These are phyloP conservation scores for Discostella stelligeroides DNA, from an alignment of 108 stramenopile species.

Conservation along the genomic window DNA sequence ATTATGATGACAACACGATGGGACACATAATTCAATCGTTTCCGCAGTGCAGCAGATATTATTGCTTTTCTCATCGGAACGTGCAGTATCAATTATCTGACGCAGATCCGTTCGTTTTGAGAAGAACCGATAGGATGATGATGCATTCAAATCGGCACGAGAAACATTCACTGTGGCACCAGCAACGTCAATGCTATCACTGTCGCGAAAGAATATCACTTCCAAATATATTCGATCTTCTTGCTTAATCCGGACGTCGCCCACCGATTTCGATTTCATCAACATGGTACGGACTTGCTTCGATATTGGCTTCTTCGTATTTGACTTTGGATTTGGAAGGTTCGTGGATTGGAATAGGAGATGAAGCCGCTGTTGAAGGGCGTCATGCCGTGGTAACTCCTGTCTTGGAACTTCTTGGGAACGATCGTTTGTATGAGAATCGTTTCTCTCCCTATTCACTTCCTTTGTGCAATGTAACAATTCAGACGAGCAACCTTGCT, in stretches of 20 bases:
- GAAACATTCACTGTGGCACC: neutral
- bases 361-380: conserved; percentile 19
- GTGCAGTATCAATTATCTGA: neutral
- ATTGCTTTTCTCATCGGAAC: neutral
- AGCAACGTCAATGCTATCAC: conserved; percentile 2
- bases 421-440: neutral
- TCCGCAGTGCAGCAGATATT: neutral
- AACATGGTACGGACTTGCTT: conserved; percentile 76
- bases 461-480: neutral
- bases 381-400: neutral
- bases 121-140: conserved; percentile 38
- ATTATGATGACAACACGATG: no score
- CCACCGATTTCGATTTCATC: conserved; percentile 72
- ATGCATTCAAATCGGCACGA: no score
- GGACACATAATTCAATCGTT: conserved; percentile 45
- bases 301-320: conserved; percentile 64
- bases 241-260: conserved; percentile 53
- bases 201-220: conserved; percentile 45
- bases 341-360: conserved; percentile 20
- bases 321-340: conserved; percentile 22
- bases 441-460: neutral
- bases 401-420: neutral
- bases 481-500: neutral
- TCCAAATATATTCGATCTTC: conserved; percentile 74
- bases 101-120: conserved; percentile 47